phyloP scores from a whole-genome alignment of 192 early-diverging fungal species.

The Mortierella hygrophila region DNA sequence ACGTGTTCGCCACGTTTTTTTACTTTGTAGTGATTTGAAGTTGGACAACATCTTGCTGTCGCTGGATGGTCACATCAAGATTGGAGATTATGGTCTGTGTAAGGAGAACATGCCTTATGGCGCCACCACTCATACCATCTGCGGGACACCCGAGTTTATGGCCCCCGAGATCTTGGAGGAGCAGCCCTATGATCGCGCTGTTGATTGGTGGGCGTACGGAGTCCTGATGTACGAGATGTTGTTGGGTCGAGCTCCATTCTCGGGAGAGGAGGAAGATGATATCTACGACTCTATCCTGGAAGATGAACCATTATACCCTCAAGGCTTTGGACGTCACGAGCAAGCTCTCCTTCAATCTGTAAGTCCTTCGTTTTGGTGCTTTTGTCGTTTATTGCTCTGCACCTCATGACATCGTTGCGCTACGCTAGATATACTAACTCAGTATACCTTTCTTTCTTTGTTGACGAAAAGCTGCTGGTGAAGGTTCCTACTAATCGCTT shows the following conservation, averaged over 20 bases:
- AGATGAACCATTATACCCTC: conserved; percentile 93
- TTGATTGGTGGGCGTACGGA: conserved; percentile 99
- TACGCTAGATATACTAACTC: not conserved
- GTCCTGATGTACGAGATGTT: conserved; percentile 93
- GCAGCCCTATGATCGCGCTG: conserved; percentile 93
- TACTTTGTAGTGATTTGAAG: conserved; percentile 85
- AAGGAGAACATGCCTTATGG: conserved; percentile 95
- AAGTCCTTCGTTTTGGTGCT: not conserved
- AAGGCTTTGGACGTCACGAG: conserved; percentile 58
- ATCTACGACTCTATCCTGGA: conserved; percentile 98
- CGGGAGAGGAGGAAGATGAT: conserved; percentile 96
- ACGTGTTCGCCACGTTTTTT: not conserved
- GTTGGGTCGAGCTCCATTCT: conserved; percentile 92
- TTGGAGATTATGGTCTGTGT: conserved; percentile 98
- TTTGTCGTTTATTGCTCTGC: not conserved
- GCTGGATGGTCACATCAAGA: conserved; percentile 96
- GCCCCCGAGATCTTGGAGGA: conserved; percentile 97
- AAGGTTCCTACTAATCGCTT: conserved; percentile 73
- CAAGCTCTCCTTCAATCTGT: conserved; percentile 64
- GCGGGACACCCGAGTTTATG: conserved; percentile 99
- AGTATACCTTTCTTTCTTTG: not conserved
- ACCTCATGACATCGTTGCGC: not conserved
- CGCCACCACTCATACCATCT: conserved; percentile 91
- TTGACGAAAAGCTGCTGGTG: conserved; percentile 56
- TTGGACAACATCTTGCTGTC: conserved; percentile 96